Percentiles rank a stretch among this genome's conserved stretches.
phyloP scores from a whole-genome alignment of 805 yeast species.

The Saturnispora mendoncae region DNA sequence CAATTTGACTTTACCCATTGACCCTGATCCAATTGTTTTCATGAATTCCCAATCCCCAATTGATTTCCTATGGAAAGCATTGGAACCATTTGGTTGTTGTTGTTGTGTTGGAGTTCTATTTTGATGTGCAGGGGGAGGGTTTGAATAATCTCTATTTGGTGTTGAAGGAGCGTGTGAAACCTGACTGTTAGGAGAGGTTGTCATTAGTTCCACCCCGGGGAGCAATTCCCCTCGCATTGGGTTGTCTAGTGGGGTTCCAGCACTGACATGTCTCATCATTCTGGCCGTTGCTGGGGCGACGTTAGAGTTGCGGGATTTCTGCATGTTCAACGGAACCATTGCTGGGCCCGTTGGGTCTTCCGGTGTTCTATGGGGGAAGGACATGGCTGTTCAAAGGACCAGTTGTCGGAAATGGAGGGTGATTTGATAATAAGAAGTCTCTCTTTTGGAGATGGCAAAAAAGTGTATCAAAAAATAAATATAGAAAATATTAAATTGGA shows the following conservation, averaged over 20 bases:
- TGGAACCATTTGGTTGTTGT: constrained; percentile 7
- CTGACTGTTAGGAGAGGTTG: background rate
- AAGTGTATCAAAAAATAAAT: too few species aligned
- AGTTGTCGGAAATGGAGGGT: too few species aligned
- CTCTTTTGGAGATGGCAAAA: too few species aligned
- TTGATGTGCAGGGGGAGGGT: constrained; percentile 7
- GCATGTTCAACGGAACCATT: constrained; percentile 5
- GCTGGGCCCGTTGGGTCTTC: too few species aligned
- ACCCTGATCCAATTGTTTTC: constrained; percentile 95
- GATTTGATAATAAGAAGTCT: too few species aligned
- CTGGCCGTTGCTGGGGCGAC: constrained; percentile 63
- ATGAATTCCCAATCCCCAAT: constrained; percentile 96
- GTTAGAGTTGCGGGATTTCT: constrained; percentile 18
- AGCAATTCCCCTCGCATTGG: background rate
- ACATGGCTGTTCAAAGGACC: too few species aligned
- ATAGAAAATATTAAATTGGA: too few species aligned
- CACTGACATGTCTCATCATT: constrained; percentile 51
- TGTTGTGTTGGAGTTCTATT: constrained; percentile 13
- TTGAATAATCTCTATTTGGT: background rate
- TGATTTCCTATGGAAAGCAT: constrained; percentile 68
- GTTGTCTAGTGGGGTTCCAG: background rate
- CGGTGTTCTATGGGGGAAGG: too few species aligned
- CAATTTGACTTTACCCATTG: constrained; percentile 97
- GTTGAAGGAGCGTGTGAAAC: background rate
- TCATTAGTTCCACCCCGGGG: background rate